A percentile compares a stretch with the other conserved stretches of the same genome.
These are phyloP conservation scores for Plasmodium coatneyi DNA, from an alignment of 169 alveolate genomes.

Conservation along the genomic window DNA sequence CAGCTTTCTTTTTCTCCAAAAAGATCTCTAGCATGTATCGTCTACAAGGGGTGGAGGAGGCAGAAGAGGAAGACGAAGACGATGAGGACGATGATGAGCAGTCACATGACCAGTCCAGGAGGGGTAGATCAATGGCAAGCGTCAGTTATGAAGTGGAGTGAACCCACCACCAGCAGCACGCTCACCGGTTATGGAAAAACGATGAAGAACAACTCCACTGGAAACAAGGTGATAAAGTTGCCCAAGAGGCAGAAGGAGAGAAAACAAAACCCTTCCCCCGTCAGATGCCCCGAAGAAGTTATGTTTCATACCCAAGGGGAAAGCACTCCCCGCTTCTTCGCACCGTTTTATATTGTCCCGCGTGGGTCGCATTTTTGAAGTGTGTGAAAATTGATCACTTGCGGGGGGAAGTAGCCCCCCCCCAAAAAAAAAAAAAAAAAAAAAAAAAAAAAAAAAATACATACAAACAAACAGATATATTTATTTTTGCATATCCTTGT, in stretches of 20 bases:
- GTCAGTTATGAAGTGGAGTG: not conserved
- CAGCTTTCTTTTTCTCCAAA: slow-evolving; percentile 3
- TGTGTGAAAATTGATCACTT: no score
- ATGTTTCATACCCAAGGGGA: not conserved
- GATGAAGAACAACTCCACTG: not conserved
- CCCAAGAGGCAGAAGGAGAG: not conserved
- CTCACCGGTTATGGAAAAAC: not conserved
- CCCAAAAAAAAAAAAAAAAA: no score
- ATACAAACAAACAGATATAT: no score
- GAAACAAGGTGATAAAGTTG: not conserved
- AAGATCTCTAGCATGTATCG: not conserved
- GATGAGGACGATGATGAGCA: not conserved
- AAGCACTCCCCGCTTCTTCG: not conserved
- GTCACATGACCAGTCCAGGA: not conserved
- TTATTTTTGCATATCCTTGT: not conserved
- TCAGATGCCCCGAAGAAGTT: not conserved
- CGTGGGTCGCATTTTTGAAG: not conserved
- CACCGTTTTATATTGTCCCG: not conserved
- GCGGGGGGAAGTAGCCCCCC: not conserved
- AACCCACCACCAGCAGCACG: not conserved
- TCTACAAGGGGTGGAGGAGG: not conserved
- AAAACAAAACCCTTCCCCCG: not conserved
- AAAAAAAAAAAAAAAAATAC: no score
- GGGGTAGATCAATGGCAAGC: not conserved
- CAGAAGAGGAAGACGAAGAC: not conserved